These are phyloP conservation scores for Trichomonascus vanleenenianus DNA, from an alignment of 805 yeast species.

Conservation along the genomic window DNA sequence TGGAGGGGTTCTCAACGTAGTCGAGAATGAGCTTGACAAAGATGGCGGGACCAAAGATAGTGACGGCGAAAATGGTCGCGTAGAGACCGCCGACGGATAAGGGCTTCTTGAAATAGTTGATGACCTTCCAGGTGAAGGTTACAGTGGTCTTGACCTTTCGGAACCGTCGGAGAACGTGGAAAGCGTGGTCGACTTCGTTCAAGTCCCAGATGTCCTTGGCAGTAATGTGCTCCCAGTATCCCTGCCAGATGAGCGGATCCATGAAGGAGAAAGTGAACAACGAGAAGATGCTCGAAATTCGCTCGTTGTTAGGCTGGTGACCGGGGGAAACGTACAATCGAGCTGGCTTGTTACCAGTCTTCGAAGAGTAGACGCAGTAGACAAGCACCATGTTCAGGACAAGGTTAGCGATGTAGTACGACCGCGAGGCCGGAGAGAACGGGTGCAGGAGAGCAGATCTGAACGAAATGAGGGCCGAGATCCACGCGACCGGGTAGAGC, in stretches of 20 bases:
- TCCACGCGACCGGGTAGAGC: conserved; percentile 19
- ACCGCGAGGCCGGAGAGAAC: conserved; percentile 14
- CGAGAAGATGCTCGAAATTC: conserved; percentile 50
- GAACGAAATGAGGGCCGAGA: conserved; percentile 17
- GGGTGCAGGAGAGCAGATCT: conserved; percentile 21
- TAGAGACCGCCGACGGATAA: conserved; percentile 35
- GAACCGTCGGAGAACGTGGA: conserved; percentile 56
- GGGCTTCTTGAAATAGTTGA: not conserved
- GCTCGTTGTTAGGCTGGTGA: conserved; percentile 68
- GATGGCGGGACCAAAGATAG: conserved; percentile 71
- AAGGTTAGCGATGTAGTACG: conserved; percentile 28
- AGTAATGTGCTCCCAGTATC: conserved; percentile 50
- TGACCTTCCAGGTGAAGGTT: conserved; percentile 42
- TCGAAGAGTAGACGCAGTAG: conserved; percentile 46
- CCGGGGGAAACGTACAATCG: conserved; percentile 32
- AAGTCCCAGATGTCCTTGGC: conserved; percentile 78
- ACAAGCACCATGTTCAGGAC: conserved; percentile 38
- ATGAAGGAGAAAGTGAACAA: conserved; percentile 72
- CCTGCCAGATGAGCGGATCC: conserved; percentile 57
- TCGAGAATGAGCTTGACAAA: conserved; percentile 72
- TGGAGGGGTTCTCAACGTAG: conserved; percentile 65
- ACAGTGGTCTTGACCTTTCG: conserved; percentile 50
- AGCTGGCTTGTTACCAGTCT: conserved; percentile 61
- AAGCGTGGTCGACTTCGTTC: conserved; percentile 70
- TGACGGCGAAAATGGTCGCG: conserved; percentile 60